These are phyloP conservation scores for Teunomyces tritomae DNA, from an alignment of 805 yeast species.

Conservation along the genomic window DNA sequence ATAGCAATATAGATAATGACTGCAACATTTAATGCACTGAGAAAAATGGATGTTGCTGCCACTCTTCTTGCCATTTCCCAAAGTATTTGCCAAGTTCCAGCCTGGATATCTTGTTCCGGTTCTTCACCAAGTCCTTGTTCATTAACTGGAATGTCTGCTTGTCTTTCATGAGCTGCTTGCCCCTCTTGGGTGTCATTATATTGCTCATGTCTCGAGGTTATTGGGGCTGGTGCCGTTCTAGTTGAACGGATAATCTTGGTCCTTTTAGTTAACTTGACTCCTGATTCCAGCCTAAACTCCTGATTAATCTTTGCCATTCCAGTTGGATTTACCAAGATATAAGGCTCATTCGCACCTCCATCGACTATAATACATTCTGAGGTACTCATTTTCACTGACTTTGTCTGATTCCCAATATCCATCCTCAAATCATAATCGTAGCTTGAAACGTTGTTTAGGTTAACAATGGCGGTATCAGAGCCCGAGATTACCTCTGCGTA, in stretches of 20 bases:
- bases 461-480: conserved; percentile 16
- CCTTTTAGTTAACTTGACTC: conserved; percentile 12
- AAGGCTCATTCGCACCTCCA: conserved; percentile 29
- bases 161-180: too few species aligned
- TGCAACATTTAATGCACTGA: neutral
- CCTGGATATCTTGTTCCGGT: neutral
- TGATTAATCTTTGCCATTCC: conserved; percentile 29
- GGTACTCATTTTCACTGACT: conserved; percentile 24
- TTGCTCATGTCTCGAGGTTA: too few species aligned
- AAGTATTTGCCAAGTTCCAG: neutral
- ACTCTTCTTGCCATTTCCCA: neutral
- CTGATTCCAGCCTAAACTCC: conserved; percentile 9
- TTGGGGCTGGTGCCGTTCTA: neutral
- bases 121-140: neutral
- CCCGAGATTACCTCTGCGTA: conserved; percentile 5
- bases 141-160: too few species aligned
- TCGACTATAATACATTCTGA: conserved; percentile 45
- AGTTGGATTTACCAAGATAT: conserved; percentile 35
- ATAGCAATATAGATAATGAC: neutral
- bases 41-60: neutral
- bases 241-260: neutral
- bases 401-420: conserved; percentile 11
- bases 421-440: conserved; percentile 24
- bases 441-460: conserved; percentile 25
- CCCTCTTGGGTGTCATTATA: too few species aligned